Base-by-base conservation (phyloP, 306 rosid species). In the Medicago arabica region DNA sequence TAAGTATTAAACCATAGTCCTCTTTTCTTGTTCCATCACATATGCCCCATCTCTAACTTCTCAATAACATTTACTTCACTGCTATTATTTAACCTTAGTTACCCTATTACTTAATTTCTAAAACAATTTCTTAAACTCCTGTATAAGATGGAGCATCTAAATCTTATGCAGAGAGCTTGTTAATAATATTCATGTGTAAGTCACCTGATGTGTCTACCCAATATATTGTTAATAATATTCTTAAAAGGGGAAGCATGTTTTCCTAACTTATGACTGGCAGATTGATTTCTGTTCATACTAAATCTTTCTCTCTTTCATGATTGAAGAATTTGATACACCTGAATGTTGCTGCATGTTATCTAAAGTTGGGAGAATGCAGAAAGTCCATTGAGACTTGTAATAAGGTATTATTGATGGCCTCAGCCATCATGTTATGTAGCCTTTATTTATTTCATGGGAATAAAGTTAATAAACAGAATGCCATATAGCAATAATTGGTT, bases 321-420 rank as follows among this genome's bases (percentile, higher is more conserved):
- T 74, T 84, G 81, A 86, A 95, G 99, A 90, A 95, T 87, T 72
- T 92, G 88, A 85, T 95, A 77, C 72, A 89, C 83, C 81, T 92
- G 78, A 92, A 92, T 78, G 97, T 92, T 77, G 97, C 97, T 80
- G 99, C 97, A 1, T 90, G 97, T 89, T 82, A 65, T 73, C 80
- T 89, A 76, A 95, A 95, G 80, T 70, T 89, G 85, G 99, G 97
- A 55, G 99, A 90, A 55, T 86, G 96, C 87, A 86, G 73, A 72
- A 95, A 90, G 87, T 88, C 92, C 80, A 88, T 95, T 44, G 99
- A 95, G 83, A 89, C 80, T 67, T 95, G 99, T 92, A 92, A 95
- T 66, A 95, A 95, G 94, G 97, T 90, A 84, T 59, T 76, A 7
- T 70, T 60, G 31, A 65, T 79, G 84, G 61, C 44, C 66, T 68